phyloP scores from a whole-genome alignment of 331 rosid species.

The Acacia concinna region DNA sequence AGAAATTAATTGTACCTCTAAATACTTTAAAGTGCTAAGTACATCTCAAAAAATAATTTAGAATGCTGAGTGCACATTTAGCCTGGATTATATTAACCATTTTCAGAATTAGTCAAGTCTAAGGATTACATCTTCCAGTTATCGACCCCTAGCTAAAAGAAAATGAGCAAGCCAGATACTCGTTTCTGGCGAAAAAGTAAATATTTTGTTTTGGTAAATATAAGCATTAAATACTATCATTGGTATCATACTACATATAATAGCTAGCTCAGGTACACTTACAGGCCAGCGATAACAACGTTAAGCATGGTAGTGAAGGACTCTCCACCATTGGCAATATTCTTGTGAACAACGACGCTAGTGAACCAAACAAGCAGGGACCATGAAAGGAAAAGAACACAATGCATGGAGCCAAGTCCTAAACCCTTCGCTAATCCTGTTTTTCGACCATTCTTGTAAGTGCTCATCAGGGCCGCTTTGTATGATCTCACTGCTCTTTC shows the following conservation, averaged over 20 bases:
- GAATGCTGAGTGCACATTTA: no score
- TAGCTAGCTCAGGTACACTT: conserved; percentile 36
- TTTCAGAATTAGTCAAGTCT: no score
- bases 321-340: conserved; percentile 85
- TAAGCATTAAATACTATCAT: no score
- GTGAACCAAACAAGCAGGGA: conserved; percentile 83
- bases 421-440: conserved; percentile 93
- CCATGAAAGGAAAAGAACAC: conserved; percentile 82
- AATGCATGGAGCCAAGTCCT: conserved; percentile 80
- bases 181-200: background rate
- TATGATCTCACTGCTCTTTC: conserved; percentile 80
- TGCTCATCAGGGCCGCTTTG: conserved; percentile 63
- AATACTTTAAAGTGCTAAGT: no score
- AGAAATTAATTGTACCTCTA: no score
- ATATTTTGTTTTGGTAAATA: background rate
- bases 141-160: no score
- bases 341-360: conserved; percentile 77
- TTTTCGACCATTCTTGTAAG: conserved; percentile 76
- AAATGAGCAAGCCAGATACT: no score
- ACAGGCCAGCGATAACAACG: conserved; percentile 97
- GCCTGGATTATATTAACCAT: no score
- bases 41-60: no score
- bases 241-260: no score
- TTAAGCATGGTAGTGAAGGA: conserved; percentile 99
- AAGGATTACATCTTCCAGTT: no score